Percentiles rank a stretch among this genome's conserved stretches.
Evolutionary conservation across 129 eudicot genomes (phyloP).

Genomic region (Lactuca sativa): DNA sequence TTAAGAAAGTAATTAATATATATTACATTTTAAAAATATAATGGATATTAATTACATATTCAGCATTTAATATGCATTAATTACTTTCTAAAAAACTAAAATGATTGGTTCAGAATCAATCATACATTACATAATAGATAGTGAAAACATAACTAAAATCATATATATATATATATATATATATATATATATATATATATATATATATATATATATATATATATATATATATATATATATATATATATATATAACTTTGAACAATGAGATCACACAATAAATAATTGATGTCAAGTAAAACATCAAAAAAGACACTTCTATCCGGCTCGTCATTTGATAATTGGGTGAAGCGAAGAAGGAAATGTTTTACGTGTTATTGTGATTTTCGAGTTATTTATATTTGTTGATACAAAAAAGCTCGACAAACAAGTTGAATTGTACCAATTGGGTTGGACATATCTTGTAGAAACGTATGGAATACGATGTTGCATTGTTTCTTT

Average conservation of each 20-base stretch:
- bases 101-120: no score
- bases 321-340: slow-evolving; percentile 7
- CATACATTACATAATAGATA: no score
- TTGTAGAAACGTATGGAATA: slow-evolving; percentile 31
- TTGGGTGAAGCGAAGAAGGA: neutral
- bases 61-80: no score
- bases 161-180: no score
- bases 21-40: no score
- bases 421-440: slow-evolving; percentile 19
- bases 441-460: slow-evolving; percentile 22
- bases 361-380: slow-evolving; percentile 15
- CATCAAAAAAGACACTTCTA: slow-evolving; percentile 28
- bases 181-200: no score
- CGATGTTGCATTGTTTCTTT: slow-evolving; percentile 31
- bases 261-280: neutral
- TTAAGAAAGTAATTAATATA: no score
- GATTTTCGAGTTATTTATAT: slow-evolving; percentile 16
- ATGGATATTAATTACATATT: no score
- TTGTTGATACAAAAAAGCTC: slow-evolving; percentile 25
- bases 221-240: no score
- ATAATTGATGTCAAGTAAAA: neutral
- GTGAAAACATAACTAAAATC: no score
- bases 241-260: neutral
- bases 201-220: no score
- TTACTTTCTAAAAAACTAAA: no score